Conservation (phyloP, 1,139 yeast species). For the Geotrichum fermentans region DNA sequence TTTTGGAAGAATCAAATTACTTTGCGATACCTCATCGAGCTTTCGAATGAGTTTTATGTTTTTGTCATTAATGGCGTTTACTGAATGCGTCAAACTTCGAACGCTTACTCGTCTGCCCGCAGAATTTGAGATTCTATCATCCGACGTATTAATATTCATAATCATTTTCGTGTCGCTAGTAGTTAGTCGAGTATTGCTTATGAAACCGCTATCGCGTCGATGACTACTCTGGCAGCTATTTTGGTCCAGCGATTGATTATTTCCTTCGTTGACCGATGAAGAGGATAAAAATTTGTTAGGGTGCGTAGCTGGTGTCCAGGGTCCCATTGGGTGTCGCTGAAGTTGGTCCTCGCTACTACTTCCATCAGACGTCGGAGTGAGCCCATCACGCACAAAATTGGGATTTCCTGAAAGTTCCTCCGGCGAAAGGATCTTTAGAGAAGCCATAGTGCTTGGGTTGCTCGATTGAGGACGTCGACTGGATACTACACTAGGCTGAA, state of each 20-base stretch:
- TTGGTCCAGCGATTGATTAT: too few species aligned
- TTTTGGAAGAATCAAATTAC: not conserved
- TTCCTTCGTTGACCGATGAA: not conserved
- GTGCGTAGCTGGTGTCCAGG: not conserved
- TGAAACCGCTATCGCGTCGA: too few species aligned
- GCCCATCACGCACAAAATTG: not conserved
- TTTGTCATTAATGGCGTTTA: slow-evolving; percentile 2
- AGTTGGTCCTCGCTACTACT: not conserved
- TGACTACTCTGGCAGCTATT: too few species aligned
- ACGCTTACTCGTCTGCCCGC: not conserved
- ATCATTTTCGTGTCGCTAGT: slow-evolving; percentile 10
- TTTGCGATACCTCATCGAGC: not conserved
- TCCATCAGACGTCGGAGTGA: not conserved
- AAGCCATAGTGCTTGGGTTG: slow-evolving; percentile 4
- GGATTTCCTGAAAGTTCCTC: slow-evolving; percentile 1
- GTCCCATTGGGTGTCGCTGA: not conserved
- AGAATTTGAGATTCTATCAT: not conserved
- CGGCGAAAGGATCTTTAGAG: slow-evolving; percentile 6
- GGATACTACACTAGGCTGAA: not conserved
- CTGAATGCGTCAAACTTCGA: not conserved
- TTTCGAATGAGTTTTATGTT: slow-evolving; percentile 1
- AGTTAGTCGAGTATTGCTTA: slow-evolving; percentile 4
- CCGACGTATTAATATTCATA: slow-evolving; percentile 7
- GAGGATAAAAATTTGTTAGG: not conserved
- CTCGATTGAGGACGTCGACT: slow-evolving; percentile 3